Evolutionary conservation across 768 basidiomycete genomes (phyloP).

Genomic region (Mycena leptocephala): DNA sequence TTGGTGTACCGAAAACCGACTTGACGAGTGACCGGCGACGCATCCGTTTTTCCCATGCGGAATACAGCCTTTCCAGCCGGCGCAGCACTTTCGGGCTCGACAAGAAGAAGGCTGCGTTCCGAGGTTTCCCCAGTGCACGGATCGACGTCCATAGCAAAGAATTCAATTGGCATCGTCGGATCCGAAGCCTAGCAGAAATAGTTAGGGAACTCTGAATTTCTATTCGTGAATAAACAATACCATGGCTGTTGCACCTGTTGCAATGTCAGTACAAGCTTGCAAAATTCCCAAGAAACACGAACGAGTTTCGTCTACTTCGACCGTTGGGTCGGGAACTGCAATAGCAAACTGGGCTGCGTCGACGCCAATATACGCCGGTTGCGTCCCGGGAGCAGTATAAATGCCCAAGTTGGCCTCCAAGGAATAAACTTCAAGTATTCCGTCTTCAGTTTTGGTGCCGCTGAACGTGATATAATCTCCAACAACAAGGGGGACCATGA

Average conservation of each 20-base stretch:
- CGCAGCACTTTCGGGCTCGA: neutral
- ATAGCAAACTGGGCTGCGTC: slow-evolving; percentile 16
- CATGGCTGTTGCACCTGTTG: neutral
- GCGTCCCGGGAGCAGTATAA: slow-evolving; percentile 37
- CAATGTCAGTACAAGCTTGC: no score
- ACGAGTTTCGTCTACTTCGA: slow-evolving; percentile 5
- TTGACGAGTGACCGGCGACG: slow-evolving; percentile 36
- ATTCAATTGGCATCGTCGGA: slow-evolving; percentile 20
- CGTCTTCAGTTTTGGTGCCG: slow-evolving; percentile 28
- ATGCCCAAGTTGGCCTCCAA: slow-evolving; percentile 40
- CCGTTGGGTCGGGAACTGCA: neutral
- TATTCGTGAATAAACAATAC: neutral
- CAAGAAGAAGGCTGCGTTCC: slow-evolving; percentile 21
- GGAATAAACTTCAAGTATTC: slow-evolving; percentile 32
- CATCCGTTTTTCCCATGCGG: slow-evolving; percentile 25
- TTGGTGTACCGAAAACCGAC: slow-evolving; percentile 28
- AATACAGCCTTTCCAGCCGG: slow-evolving; percentile 1
- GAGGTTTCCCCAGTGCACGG: slow-evolving; percentile 36
- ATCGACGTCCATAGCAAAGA: slow-evolving; percentile 40
- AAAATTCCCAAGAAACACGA: neutral
- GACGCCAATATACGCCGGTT: slow-evolving; percentile 32
- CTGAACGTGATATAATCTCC: slow-evolving; percentile 25
- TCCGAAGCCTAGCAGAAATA: neutral
- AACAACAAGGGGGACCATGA: neutral
- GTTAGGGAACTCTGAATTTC: neutral